phyloP scores from a whole-genome alignment of 768 basidiomycete genomes.

The Kwoniella bestiolae region DNA sequence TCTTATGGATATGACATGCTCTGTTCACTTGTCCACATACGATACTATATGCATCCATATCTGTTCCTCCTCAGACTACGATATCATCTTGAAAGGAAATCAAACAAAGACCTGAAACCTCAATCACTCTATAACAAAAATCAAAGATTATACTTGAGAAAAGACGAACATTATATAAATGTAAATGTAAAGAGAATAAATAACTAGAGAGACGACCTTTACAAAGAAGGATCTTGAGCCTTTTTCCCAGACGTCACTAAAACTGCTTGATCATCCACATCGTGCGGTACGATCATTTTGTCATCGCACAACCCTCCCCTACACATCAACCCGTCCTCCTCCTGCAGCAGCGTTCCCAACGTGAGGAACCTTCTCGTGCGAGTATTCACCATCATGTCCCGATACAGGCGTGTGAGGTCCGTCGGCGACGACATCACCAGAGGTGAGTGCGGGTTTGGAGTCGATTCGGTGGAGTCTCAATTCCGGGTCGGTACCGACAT shows the following conservation, averaged over 20 bases:
- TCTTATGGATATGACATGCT: neutral
- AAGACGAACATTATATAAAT: too few relatives aligned
- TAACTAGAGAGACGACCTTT: too few relatives aligned
- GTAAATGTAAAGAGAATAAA: too few relatives aligned
- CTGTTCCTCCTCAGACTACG: neutral
- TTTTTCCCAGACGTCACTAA: neutral
- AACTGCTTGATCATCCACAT: too few relatives aligned
- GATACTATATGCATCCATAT: neutral
- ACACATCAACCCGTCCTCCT: conserved; percentile 48
- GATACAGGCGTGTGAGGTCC: conserved; percentile 4
- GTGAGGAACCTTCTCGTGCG: conserved; percentile 25
- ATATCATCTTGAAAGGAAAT: neutral
- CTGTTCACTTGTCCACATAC: too few relatives aligned
- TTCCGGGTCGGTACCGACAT: conserved; percentile 72
- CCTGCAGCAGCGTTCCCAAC: conserved; percentile 38
- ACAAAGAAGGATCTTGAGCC: too few relatives aligned
- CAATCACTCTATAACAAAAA: neutral
- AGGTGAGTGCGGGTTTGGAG: conserved; percentile 33
- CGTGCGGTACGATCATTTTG: too few relatives aligned
- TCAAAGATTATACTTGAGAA: too few relatives aligned
- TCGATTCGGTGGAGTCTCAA: conserved; percentile 57
- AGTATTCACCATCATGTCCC: conserved; percentile 14
- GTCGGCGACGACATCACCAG: conserved; percentile 37
- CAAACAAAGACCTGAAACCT: neutral
- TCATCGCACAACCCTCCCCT: neutral